Evolutionary conservation across 139 green algal genomes (phyloP).

Genomic region (Chlorella sp.): DNA sequence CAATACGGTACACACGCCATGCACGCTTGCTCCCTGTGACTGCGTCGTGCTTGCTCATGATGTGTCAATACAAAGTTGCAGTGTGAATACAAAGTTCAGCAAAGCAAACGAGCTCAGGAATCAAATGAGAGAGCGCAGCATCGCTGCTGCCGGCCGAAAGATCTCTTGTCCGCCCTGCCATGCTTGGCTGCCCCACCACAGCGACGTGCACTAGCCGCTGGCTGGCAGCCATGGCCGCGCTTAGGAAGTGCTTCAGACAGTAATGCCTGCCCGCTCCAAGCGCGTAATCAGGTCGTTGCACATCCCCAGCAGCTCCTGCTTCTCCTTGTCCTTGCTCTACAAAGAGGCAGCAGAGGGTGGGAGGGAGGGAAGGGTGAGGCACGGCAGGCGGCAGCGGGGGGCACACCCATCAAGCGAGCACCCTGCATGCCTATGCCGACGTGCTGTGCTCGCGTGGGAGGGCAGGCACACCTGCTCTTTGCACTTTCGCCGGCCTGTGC

Average conservation of each 20-base stretch:
- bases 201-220: background rate
- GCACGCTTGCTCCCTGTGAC: too few relatives aligned
- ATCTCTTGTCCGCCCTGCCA: background rate
- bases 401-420: background rate
- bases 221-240: background rate
- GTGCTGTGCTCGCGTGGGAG: background rate
- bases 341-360: background rate
- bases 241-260: background rate
- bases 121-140: too few relatives aligned
- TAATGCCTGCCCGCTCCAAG: constrained; percentile 29
- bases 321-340: constrained; percentile 36
- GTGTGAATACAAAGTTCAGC: too few relatives aligned
- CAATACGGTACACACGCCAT: too few relatives aligned
- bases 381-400: background rate
- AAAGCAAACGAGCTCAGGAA: too few relatives aligned
- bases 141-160: background rate
- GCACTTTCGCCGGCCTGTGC: background rate
- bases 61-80: too few relatives aligned
- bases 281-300: constrained; percentile 38
- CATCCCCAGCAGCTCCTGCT: constrained; percentile 33
- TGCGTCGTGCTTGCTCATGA: too few relatives aligned
- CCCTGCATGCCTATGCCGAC: background rate
- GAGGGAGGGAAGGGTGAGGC: background rate
- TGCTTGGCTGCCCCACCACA: background rate
- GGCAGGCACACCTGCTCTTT: background rate